Evolutionary conservation across 2,329 filamentous ascomycete genomes (phyloP).

Genomic region (Hortaea sp.): DNA sequence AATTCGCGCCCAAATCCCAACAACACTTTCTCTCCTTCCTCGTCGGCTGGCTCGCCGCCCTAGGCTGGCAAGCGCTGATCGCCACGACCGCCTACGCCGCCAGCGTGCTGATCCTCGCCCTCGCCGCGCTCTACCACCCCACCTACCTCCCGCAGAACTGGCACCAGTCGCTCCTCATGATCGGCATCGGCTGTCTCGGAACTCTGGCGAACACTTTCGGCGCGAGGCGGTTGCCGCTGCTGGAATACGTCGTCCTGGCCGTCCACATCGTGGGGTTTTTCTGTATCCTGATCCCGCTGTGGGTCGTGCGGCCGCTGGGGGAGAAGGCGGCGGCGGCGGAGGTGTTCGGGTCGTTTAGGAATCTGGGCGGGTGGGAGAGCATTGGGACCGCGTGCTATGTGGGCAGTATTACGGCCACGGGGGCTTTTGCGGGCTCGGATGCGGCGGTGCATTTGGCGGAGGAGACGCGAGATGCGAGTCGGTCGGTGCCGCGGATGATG

Average conservation of each 20-base stretch:
- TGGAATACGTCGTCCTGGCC: slow-evolving; percentile 22
- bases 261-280: slow-evolving; percentile 43
- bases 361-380: slow-evolving; percentile 35
- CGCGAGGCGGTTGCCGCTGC: slow-evolving; percentile 17
- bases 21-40: slow-evolving; percentile 34
- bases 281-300: slow-evolving; percentile 39
- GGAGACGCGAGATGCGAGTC: slow-evolving; percentile 17
- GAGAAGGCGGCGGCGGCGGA: background rate
- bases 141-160: slow-evolving; percentile 1
- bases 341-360: slow-evolving; percentile 33
- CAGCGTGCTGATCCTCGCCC: slow-evolving; percentile 7
- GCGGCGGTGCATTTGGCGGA: slow-evolving; percentile 5
- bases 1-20: slow-evolving; percentile 28
- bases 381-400: slow-evolving; percentile 36
- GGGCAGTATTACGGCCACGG: slow-evolving; percentile 17
- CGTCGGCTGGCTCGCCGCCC: slow-evolving; percentile 11
- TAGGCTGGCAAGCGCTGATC: slow-evolving; percentile 12
- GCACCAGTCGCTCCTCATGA: slow-evolving; percentile 35
- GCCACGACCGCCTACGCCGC: background rate
- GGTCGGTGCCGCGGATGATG: slow-evolving; percentile 14
- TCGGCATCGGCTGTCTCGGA: slow-evolving; percentile 26
- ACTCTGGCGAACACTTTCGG: slow-evolving; percentile 20
- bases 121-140: slow-evolving; percentile 7
- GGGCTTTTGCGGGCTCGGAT: background rate
- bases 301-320: slow-evolving; percentile 14